Percentiles rank a stretch among this genome's conserved stretches.
Evolutionary conservation across 2,329 filamentous ascomycete genomes (phyloP).

Genomic region (Lachnellula suecica): DNA sequence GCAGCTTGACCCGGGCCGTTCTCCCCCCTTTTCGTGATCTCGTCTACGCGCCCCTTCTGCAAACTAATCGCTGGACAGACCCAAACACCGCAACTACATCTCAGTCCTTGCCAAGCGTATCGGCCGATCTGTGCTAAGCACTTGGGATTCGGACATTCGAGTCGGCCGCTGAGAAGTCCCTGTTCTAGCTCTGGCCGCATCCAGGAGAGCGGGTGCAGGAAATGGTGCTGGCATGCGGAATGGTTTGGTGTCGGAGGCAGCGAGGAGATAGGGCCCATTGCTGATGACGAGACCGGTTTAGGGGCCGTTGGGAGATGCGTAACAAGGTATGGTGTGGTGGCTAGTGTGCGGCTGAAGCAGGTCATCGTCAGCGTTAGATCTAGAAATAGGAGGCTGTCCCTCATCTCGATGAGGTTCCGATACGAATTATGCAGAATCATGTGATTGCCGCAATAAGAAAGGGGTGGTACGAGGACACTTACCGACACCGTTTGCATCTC

Average conservation of each 20-base stretch:
- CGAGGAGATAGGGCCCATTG: constrained; percentile 23
- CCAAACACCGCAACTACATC: constrained; percentile 89
- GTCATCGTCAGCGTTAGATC: background rate
- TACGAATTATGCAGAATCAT: background rate
- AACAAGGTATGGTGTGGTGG: constrained; percentile 60
- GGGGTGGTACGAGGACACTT: constrained; percentile 7
- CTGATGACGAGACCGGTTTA: constrained; percentile 20
- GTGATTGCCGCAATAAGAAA: background rate
- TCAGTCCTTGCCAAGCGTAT: constrained; percentile 95
- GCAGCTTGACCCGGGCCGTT: constrained; percentile 5
- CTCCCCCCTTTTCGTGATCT: constrained; percentile 37
- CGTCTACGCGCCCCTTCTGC: constrained; percentile 79
- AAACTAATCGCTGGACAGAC: constrained; percentile 87
- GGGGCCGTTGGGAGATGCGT: constrained; percentile 44
- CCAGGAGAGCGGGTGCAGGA: constrained; percentile 91
- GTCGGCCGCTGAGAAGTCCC: constrained; percentile 77
- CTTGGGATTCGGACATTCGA: constrained; percentile 76
- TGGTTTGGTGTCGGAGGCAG: constrained; percentile 25
- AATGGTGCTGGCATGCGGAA: constrained; percentile 75
- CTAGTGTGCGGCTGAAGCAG: constrained; percentile 47
- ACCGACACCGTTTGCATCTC: constrained; percentile 89
- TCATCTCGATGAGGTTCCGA: background rate
- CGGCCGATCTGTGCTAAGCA: constrained; percentile 85
- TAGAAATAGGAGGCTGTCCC: background rate
- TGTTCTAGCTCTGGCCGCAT: constrained; percentile 84